Evolutionary conservation across 192 early-diverging fungal genomes (phyloP).

Genomic region (Linnemannia zychae): DNA sequence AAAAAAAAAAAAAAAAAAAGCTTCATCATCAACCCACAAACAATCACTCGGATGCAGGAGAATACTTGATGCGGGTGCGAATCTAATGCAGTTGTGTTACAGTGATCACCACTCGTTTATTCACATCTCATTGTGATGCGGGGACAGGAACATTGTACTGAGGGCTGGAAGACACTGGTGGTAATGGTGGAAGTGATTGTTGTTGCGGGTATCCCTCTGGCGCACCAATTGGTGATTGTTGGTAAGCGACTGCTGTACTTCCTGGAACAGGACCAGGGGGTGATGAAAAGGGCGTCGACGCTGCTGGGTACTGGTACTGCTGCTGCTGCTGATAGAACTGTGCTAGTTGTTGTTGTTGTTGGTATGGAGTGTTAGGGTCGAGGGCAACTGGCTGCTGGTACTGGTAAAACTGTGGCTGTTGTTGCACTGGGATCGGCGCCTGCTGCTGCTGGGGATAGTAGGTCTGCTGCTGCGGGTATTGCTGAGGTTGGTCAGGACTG

Average conservation of each 20-base stretch:
- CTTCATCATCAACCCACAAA: too few relatives aligned
- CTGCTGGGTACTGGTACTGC: neutral
- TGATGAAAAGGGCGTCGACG: neutral
- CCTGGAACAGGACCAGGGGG: too few relatives aligned
- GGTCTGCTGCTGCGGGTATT: neutral
- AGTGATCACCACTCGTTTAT: too few relatives aligned
- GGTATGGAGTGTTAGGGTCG: neutral
- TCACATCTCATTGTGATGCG: neutral
- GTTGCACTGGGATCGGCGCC: neutral
- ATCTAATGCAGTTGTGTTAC: too few relatives aligned
- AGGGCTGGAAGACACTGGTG: neutral
- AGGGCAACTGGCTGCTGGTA: neutral
- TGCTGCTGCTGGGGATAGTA: neutral
- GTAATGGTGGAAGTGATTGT: neutral
- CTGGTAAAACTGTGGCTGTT: neutral
- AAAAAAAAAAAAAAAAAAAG: too few relatives aligned
- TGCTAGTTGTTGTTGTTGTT: neutral
- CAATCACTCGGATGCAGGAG: too few relatives aligned
- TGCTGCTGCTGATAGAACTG: neutral
- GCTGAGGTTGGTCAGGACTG: constrained; percentile 15
- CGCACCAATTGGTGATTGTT: neutral
- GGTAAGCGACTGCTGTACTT: neutral
- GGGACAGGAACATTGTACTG: neutral
- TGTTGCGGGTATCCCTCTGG: neutral
- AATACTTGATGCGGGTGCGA: too few relatives aligned